Conservation (phyloP, 129 eudicot genomes). For the Centella asiatica region DNA sequence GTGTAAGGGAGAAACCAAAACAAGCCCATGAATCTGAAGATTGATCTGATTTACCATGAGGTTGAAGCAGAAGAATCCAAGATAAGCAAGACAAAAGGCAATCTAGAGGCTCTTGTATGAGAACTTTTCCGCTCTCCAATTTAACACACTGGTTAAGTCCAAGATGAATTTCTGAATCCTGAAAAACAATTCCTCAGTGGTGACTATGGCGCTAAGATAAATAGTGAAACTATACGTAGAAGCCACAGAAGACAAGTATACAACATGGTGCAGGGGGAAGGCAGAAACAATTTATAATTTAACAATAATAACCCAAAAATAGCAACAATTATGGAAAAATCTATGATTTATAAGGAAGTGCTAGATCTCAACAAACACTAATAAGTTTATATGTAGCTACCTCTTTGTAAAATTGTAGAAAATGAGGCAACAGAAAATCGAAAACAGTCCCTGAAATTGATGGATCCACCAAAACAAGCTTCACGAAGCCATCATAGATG, state of each 20-base stretch:
- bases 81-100: slow-evolving; percentile 72
- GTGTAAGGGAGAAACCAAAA: slow-evolving; percentile 82
- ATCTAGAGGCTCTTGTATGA: slow-evolving; percentile 59
- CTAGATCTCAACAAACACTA: not conserved
- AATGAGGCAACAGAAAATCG: slow-evolving; percentile 65
- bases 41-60: slow-evolving; percentile 41
- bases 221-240: not conserved
- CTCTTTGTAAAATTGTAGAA: slow-evolving; percentile 53
- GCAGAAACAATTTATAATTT: not conserved
- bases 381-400: slow-evolving; percentile 18
- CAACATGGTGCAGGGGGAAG: not conserved
- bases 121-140: slow-evolving; percentile 41
- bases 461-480: slow-evolving; percentile 73
- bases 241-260: not conserved
- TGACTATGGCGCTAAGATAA: not conserved
- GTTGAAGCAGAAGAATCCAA: slow-evolving; percentile 77
- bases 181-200: slow-evolving; percentile 20
- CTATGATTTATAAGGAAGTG: not conserved
- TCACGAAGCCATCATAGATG: slow-evolving; percentile 53
- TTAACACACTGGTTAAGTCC: slow-evolving; percentile 38
- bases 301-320: not conserved
- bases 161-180: slow-evolving; percentile 53
- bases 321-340: not conserved
- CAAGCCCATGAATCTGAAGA: slow-evolving; percentile 49
- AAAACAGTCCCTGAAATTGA: slow-evolving; percentile 46